Evolutionary conservation across 176 grass and related monocot species (phyloP).

Genomic region (Raddia distichophylla): DNA sequence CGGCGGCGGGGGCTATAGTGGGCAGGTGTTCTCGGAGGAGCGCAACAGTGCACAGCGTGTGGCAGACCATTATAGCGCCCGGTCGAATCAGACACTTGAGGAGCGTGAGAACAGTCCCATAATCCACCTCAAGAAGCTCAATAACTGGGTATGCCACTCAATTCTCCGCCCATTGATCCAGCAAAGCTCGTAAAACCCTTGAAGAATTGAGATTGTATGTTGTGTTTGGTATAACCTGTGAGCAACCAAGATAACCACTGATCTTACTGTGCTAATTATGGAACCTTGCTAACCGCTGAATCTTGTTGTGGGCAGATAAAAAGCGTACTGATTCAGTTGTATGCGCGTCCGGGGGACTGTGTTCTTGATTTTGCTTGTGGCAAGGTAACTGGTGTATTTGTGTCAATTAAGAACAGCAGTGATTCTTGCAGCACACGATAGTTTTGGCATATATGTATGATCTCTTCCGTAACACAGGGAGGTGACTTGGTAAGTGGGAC

Average conservation of each 20-base stretch:
- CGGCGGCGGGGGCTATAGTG: slow-evolving; percentile 38
- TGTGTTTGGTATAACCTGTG: background rate
- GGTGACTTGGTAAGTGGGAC: slow-evolving; percentile 97
- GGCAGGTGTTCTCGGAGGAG: slow-evolving; percentile 50
- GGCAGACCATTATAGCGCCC: slow-evolving; percentile 95
- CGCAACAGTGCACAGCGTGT: slow-evolving; percentile 55
- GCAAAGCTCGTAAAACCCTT: background rate
- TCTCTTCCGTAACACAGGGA: slow-evolving; percentile 54
- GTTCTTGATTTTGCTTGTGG: slow-evolving; percentile 98
- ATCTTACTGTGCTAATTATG: no score
- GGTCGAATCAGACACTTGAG: slow-evolving; percentile 96
- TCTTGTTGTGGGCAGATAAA: slow-evolving; percentile 64
- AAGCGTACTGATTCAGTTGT: slow-evolving; percentile 88
- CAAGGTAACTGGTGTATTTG: slow-evolving; percentile 50
- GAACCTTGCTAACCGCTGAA: background rate
- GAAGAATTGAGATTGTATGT: background rate
- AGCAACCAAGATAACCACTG: background rate
- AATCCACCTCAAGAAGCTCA: slow-evolving; percentile 99
- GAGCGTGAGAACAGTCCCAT: slow-evolving; percentile 95
- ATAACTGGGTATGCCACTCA: slow-evolving; percentile 74
- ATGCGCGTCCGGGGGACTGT: slow-evolving; percentile 67
- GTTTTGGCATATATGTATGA: background rate
- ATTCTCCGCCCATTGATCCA: background rate
- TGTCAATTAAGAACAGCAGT: background rate
- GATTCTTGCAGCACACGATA: background rate